These are phyloP conservation scores for Haplosporangium sp. DNA, from an alignment of 371 early-diverging fungal genomes.

Conservation along the genomic window DNA sequence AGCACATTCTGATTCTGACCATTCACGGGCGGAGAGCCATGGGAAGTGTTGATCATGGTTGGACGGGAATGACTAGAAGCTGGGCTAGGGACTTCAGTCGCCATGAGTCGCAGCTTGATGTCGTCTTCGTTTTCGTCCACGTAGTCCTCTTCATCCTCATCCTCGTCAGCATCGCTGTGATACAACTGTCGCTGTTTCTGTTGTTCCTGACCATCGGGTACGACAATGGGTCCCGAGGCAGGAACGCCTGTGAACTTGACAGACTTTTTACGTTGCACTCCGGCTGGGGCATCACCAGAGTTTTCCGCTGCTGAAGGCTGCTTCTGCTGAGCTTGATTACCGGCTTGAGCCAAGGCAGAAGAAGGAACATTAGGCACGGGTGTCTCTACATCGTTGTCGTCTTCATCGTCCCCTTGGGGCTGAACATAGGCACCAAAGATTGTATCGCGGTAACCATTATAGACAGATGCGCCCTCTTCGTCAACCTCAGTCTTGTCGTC, in stretches of 20 bases:
- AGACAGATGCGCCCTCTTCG: conserved; percentile 31
- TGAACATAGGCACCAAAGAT: conserved; percentile 43
- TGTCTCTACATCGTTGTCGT: conserved; percentile 21
- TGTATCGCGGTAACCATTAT: conserved; percentile 48
- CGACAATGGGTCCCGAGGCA: conserved; percentile 16
- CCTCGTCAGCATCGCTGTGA: conserved; percentile 15
- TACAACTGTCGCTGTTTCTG: conserved; percentile 6
- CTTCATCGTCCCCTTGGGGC: conserved; percentile 23
- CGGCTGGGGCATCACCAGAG: neutral
- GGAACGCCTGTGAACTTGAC: conserved; percentile 41
- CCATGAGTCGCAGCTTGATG: conserved; percentile 36
- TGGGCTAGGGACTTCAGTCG: conserved; percentile 20
- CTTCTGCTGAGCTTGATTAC: conserved; percentile 4
- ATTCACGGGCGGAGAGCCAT: neutral
- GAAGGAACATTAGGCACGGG: conserved; percentile 25
- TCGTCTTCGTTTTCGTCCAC: conserved; percentile 13
- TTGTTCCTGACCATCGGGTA: neutral
- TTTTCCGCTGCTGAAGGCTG: neutral
- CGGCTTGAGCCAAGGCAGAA: neutral
- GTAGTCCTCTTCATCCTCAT: conserved; percentile 16
- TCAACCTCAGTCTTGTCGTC: conserved; percentile 47
- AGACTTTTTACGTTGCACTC: conserved; percentile 45
- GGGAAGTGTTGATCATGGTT: conserved; percentile 15
- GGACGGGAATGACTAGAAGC: conserved; percentile 2
- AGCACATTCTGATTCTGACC: conserved; percentile 10